These are phyloP conservation scores for Claviceps sp. DNA, from an alignment of 2,329 filamentous ascomycete genomes.

Conservation along the genomic window DNA sequence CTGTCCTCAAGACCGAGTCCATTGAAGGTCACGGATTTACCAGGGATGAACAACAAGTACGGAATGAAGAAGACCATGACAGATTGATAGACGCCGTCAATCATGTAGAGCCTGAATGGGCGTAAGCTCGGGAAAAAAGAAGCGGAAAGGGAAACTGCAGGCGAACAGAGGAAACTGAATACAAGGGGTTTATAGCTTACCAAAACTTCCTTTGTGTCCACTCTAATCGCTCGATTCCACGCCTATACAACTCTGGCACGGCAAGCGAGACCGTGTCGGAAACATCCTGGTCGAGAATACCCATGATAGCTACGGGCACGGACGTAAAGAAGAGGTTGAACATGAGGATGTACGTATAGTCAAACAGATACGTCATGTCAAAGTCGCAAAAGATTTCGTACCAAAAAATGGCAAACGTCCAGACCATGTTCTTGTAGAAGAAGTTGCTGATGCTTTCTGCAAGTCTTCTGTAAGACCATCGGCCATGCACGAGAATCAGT, in stretches of 20 bases:
- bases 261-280: slow-evolving; percentile 86
- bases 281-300: slow-evolving; percentile 93
- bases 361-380: slow-evolving; percentile 92
- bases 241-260: slow-evolving; percentile 87
- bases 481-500: slow-evolving; percentile 76
- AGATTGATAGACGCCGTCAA: slow-evolving; percentile 89
- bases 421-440: slow-evolving; percentile 99
- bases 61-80: slow-evolving; percentile 88
- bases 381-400: slow-evolving; percentile 93
- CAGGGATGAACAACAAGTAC: slow-evolving; percentile 62
- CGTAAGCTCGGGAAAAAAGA: too few species aligned
- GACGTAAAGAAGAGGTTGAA: slow-evolving; percentile 98
- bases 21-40: slow-evolving; percentile 54
- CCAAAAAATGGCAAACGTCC: slow-evolving; percentile 96
- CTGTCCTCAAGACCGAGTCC: slow-evolving; percentile 70
- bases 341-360: slow-evolving; percentile 93
- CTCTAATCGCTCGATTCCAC: slow-evolving; percentile 89
- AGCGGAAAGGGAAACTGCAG: too few species aligned
- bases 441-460: slow-evolving; percentile 95
- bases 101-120: slow-evolving; percentile 75
- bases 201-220: slow-evolving; percentile 97
- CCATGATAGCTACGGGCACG: slow-evolving; percentile 86
- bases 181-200: slow-evolving; percentile 35
- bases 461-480: slow-evolving; percentile 91
- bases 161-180: too few species aligned